Evolutionary conservation across 371 early-diverging fungal genomes (phyloP), one percentile per base, ranked within the genome.

Genomic region (Mycotypha africana): DNA sequence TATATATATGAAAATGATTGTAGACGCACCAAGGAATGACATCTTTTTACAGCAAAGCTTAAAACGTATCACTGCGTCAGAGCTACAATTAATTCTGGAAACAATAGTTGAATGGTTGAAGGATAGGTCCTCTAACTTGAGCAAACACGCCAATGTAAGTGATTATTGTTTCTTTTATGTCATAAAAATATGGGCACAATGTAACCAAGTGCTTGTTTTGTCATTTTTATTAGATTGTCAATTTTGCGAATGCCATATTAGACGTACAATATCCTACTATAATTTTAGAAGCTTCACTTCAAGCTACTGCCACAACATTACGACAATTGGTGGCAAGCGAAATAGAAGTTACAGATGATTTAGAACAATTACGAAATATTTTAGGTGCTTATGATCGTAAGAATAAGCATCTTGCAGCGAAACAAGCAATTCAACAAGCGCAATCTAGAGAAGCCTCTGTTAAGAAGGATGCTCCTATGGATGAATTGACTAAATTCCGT

Each of bases 241-340:
- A 82, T 31, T 76, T 79, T 44, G 57, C 62, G 23, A 74, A 72
- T 31, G 42, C 67, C 25, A 38, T 82, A 17, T 45, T 82, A 43
- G 83, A 82, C 45, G 65, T 70, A 31, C 81, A 80, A 45, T 82
- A 76, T 58, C 72, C 81, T 6, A 63, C 76, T 10, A 45, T 82
- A 38, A 80, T 82, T 46, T 44, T 79, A 45, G 76, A 80, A 15
- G 62, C 74, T 10, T 54, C 68, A 16, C 37, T 82, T 38, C 76
- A 82, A 53, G 62, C 67, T 4, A 40, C 66, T n/a, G 44, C 78
- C 11, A 42, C 39, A 28, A 42, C 49, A 2, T 57, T 80, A 41
- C 61, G 65, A 15, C 53, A 61, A 36, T 51, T 69, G 7, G 51
- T 74, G n/a, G 49, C 66, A 23, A 45, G 38, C 11, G 71, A 79